Conservation (phyloP, 2,329 filamentous ascomycete genomes). For the Fusarium cyanostomum region DNA sequence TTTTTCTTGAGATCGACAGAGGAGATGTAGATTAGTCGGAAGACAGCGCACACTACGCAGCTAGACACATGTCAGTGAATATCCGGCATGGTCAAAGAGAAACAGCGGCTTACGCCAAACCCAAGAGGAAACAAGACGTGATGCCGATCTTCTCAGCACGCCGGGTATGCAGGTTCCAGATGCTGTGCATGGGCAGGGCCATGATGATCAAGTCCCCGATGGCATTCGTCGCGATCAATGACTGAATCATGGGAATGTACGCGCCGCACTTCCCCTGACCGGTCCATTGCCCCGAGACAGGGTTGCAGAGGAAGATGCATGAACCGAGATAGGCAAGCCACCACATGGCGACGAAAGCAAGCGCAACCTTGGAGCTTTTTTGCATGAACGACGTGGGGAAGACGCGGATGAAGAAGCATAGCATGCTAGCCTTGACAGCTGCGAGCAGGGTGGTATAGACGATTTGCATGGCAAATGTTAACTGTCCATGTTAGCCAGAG, state of each 20-base stretch:
- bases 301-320: constrained; percentile 57
- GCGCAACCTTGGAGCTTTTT: constrained; percentile 44
- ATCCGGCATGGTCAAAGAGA: fast-evolving
- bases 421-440: constrained; percentile 41
- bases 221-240: constrained; percentile 51
- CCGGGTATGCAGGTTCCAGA: constrained; percentile 52
- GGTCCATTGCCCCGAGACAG: constrained; percentile 56
- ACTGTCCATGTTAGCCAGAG: constrained; percentile 8
- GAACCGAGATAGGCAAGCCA: constrained; percentile 52
- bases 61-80: constrained; percentile 36
- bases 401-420: constrained; percentile 43
- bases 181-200: constrained; percentile 49
- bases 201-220: constrained; percentile 52
- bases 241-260: constrained; percentile 50
- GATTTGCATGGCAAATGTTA: constrained; percentile 42
- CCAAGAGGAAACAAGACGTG: constrained; percentile 49
- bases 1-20: constrained; percentile 49
- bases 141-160: constrained; percentile 50
- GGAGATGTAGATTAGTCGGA: constrained; percentile 51
- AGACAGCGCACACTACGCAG: constrained; percentile 50
- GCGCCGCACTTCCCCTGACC: constrained; percentile 45
- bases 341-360: constrained; percentile 52
- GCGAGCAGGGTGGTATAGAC: constrained; percentile 41
- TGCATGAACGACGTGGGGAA: constrained; percentile 42
- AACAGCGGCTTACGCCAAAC: constrained; percentile 45